phyloP scores from a whole-genome alignment of 371 early-diverging fungal species.

The Batrachochytrium dendrobatidis region DNA sequence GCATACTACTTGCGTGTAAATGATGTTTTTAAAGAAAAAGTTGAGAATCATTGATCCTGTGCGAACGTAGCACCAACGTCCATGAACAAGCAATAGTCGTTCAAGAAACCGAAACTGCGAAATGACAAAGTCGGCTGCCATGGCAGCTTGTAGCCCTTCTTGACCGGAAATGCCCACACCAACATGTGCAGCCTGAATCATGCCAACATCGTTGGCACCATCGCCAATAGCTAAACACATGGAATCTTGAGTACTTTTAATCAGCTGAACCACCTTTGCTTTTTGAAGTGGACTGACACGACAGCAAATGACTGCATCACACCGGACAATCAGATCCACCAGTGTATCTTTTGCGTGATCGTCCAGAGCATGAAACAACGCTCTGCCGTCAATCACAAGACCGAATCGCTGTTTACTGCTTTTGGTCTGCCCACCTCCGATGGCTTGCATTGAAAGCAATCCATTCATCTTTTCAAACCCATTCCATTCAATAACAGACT shows the following conservation, averaged over 20 bases:
- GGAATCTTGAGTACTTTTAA: conserved; percentile 69
- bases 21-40: conserved; percentile 69
- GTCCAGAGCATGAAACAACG: conserved; percentile 72
- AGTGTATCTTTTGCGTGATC: conserved; percentile 41
- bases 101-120: conserved; percentile 80
- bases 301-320: conserved; percentile 94
- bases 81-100: conserved; percentile 60
- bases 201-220: conserved; percentile 90
- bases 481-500: conserved; percentile 5
- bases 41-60: conserved; percentile 70
- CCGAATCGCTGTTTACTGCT: conserved; percentile 48
- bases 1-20: conserved; percentile 27
- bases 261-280: conserved; percentile 87
- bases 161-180: conserved; percentile 92
- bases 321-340: conserved; percentile 59
- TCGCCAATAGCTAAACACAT: conserved; percentile 94
- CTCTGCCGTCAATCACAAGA: conserved; percentile 85
- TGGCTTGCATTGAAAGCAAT: conserved; percentile 23
- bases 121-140: conserved; percentile 85
- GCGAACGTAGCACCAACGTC: conserved; percentile 35
- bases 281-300: conserved; percentile 99
- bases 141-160: conserved; percentile 84
- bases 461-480: conserved; percentile 8
- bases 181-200: conserved; percentile 83
- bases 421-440: conserved; percentile 21